phyloP scores from a whole-genome alignment of 495 filamentous ascomycete species.

The Aspergillus kassunensis region DNA sequence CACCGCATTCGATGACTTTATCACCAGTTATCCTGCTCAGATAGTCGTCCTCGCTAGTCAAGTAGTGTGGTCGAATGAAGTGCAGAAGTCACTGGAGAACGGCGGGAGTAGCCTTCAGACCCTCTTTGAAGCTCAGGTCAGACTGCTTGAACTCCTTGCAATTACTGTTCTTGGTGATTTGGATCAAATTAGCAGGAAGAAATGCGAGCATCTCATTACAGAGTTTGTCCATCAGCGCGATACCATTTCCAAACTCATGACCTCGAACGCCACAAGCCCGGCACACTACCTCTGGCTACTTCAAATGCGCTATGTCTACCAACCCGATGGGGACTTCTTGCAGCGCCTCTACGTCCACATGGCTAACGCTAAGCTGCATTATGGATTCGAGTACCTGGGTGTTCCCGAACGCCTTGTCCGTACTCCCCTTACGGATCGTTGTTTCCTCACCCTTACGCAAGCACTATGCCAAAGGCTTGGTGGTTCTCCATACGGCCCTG shows the following conservation, averaged over 20 bases:
- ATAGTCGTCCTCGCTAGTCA: conserved; percentile 96
- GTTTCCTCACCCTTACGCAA: conserved; percentile 95
- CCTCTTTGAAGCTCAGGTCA: conserved; percentile 71
- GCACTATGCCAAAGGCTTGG: conserved; percentile 91
- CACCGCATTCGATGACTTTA: conserved; percentile 67
- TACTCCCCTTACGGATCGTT: conserved; percentile 94
- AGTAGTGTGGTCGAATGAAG: conserved; percentile 83
- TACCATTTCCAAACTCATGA: conserved; percentile 75
- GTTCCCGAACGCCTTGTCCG: conserved; percentile 93
- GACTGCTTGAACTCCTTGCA: conserved; percentile 77
- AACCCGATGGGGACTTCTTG: conserved; percentile 71
- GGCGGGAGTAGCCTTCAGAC: conserved; percentile 63
- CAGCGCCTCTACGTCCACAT: conserved; percentile 87
- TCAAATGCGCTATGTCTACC: conserved; percentile 97
- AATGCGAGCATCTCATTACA: conserved; percentile 97
- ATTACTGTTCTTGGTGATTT: conserved; percentile 87
- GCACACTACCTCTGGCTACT: conserved; percentile 89
- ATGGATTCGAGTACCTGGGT: conserved; percentile 97
- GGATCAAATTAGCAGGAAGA: conserved; percentile 81
- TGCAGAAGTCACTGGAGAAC: conserved; percentile 67
- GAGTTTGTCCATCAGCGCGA: conserved; percentile 98
- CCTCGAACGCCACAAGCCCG: conserved; percentile 67
- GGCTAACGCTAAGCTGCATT: conserved; percentile 92
- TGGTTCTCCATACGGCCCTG: conserved; percentile 95
- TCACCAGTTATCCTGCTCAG: conserved; percentile 81